Base-by-base conservation (phyloP, 257 asterid genomes). In the Capsicum pubescens region DNA sequence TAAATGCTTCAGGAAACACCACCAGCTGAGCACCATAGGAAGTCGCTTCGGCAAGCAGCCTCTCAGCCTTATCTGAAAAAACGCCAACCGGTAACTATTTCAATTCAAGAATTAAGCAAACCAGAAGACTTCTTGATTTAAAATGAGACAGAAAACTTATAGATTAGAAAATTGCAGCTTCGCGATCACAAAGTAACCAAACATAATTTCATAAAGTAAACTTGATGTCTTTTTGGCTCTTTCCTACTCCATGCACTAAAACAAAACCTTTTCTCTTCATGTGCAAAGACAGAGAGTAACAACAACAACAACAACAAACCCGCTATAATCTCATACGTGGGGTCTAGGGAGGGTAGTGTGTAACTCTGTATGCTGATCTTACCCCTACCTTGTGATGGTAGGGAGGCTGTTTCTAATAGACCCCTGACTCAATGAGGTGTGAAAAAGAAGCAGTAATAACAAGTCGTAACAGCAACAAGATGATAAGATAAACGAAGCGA, bases 1-100 rank as follows among this genome's bases (percentile, higher is more conserved):
- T 89, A 84, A 96, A 96, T 67, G 98, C 99, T 92, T 96, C 99
- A 19, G 99, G 99, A 89, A 96, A 96, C 84, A 94, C 97, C 78
- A 93, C 97, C 86, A 96, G 88, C 88, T 96, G 98, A 54, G 99
- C 87, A 58, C 98, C 98, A 86, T 87, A 93, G 3, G 95, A 89
- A 71, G 98, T 98, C 84, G 98, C 98, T 88, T 96, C 99, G 81
- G 98, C 98, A 63, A 96, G 89, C 64, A 96, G 91, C 92, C 95
- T 92, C 84, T 96, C 99, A 80, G 98, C 97, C 89, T 96, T 96
- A 90, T 93, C 98, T 95, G 91, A 7, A 76, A 74, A 17, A 50
- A 7, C 13, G 44, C 10, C 21, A 76, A 52, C 21, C 63, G 26
- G 48, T 76, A 54, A 52, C 9, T 7, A 76, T 76, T 46, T 0